These are phyloP conservation scores for Atkinsonella texensis DNA, from an alignment of 2,329 filamentous ascomycete genomes.

Conservation along the genomic window DNA sequence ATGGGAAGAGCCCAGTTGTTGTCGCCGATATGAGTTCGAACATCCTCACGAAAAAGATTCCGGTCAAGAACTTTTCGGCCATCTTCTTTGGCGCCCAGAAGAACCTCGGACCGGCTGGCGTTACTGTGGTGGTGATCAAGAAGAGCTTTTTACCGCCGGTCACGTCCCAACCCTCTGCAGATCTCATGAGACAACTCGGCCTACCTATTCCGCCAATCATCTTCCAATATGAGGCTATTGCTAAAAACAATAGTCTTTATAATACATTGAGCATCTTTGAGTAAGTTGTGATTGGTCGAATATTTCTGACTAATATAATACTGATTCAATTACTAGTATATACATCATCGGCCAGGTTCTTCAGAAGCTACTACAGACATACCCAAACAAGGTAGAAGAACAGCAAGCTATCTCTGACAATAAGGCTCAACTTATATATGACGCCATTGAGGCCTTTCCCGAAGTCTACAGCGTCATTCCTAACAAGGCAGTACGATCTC, in stretches of 20 bases:
- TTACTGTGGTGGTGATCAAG: slow-evolving; percentile 74
- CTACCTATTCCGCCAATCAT: slow-evolving; percentile 60
- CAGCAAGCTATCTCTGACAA: not conserved
- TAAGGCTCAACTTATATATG: not conserved
- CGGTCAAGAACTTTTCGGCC: slow-evolving; percentile 65
- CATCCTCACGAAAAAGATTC: slow-evolving; percentile 70
- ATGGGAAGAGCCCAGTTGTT: slow-evolving; percentile 60
- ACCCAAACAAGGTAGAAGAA: not conserved
- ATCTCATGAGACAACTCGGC: slow-evolving; percentile 59
- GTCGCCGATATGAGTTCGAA: slow-evolving; percentile 93
- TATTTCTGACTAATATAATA: no score
- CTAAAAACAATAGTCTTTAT: slow-evolving; percentile 90
- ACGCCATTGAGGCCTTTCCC: not conserved
- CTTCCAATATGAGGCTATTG: slow-evolving; percentile 70
- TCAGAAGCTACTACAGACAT: not conserved
- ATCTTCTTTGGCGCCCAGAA: slow-evolving; percentile 95
- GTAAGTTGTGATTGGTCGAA: slow-evolving; percentile 26
- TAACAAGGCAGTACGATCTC: slow-evolving; percentile 59
- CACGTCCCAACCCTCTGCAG: slow-evolving; percentile 58
- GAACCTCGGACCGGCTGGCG: slow-evolving; percentile 77
- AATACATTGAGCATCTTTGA: slow-evolving; percentile 93
- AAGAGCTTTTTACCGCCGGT: slow-evolving; percentile 44
- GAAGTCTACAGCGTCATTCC: slow-evolving; percentile 59
- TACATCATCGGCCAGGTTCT: not conserved
- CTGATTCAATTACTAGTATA: no score